Evolutionary conservation across 192 early-diverging fungal species (phyloP), one percentile per base, ranked within the genome.

Genomic region (Podila minutissima): DNA sequence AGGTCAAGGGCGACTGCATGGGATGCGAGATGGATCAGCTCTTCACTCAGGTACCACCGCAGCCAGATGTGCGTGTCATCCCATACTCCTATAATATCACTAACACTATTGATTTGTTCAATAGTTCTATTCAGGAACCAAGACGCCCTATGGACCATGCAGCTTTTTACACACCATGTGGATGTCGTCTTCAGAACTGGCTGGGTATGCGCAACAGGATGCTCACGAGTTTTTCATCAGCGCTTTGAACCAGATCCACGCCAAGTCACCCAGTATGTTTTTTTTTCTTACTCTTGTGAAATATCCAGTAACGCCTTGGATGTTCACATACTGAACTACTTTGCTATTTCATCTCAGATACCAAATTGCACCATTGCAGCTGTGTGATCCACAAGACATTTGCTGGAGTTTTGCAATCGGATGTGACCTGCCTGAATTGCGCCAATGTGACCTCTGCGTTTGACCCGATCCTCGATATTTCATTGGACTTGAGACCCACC

Each of bases 161-260:
- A 74, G 87, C 55, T 95, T 98, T 60, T 84, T 99, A 33, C 92
- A 93, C 71, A 75, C 93, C 15, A 92, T 99, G 88, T 99, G 98
- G 98, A 88, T 92, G 74, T 90, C 93, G 17, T 92, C 93, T 31
- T 87, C 89, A 53, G 92, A 97, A 58, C 83, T 99, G 33, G 96
- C 98, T 20, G 93, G 96, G 11, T 97, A 97, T 69, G 90, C 92
- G 17, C 97, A 98, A 83, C 97, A 99, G 79, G 97, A 98, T 69
- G 97, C 97, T 2, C 98, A 99, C 79, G 98, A 99, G 69, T 99
- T 97, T 67, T 95, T 99, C 72, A 96, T 98, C 51, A 92, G 95
- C 13, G 84, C 94, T 8, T 75, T 98, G 61, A 94, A 98, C 71
- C 85, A 92, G 62, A 91, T 99, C 66, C 98, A 99, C 70, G 87